Percentiles rank a stretch among this genome's conserved stretches.
These are phyloP conservation scores for Phytophthora podocarpi DNA, from an alignment of 352 stramenopile species.

Conservation along the genomic window DNA sequence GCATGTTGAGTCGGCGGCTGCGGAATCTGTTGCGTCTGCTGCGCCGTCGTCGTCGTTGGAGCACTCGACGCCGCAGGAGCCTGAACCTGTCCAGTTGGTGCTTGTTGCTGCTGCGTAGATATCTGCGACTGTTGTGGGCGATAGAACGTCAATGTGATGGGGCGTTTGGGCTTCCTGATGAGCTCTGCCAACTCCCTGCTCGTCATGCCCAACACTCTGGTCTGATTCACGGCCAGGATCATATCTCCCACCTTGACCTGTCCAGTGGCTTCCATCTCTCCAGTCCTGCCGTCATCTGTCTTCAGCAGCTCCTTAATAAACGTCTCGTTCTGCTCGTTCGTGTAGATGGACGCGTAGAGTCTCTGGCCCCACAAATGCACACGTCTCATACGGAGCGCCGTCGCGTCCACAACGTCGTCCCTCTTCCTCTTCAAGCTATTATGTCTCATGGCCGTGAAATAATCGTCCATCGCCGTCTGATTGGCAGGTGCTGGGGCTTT, in stretches of 20 bases:
- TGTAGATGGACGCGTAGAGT: constrained; percentile 75
- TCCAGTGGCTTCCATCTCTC: constrained; percentile 68
- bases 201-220: constrained; percentile 35
- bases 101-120: background rate
- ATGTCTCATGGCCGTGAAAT: constrained; percentile 38
- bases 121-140: constrained; percentile 15
- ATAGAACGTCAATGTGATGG: constrained; percentile 55
- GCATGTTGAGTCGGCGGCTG: constrained; percentile 6
- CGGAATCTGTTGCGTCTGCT: constrained; percentile 5
- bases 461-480: constrained; percentile 5
- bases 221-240: constrained; percentile 55
- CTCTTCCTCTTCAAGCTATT: constrained; percentile 52
- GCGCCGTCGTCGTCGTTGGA: background rate
- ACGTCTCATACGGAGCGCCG: constrained; percentile 5
- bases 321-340: constrained; percentile 49
- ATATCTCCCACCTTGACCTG: constrained; percentile 58
- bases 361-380: constrained; percentile 64
- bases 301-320: constrained; percentile 58
- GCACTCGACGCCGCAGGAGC: background rate
- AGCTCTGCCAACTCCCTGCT: constrained; percentile 52
- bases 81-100: background rate
- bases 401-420: constrained; percentile 18
- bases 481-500: background rate
- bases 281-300: constrained; percentile 46
- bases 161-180: constrained; percentile 49